Percentiles rank a stretch among this genome's conserved stretches.
These are phyloP conservation scores for Pyrenophora graminea DNA, from an alignment of 2,329 filamentous ascomycete genomes.

Conservation along the genomic window DNA sequence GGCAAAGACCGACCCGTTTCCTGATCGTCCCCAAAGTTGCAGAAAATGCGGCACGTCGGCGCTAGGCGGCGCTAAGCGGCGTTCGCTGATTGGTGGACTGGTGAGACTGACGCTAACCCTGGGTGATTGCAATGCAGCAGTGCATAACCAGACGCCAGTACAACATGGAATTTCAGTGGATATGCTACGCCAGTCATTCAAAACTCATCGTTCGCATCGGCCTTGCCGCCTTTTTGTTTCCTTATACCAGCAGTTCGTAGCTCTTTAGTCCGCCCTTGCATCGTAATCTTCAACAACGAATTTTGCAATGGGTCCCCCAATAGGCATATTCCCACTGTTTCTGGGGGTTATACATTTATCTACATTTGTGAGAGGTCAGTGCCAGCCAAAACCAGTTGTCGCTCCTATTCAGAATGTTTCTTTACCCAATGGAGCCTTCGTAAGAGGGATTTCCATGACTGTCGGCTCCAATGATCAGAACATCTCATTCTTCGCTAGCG, in stretches of 20 bases:
- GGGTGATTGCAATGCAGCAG: conserved; percentile 3
- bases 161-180: not conserved
- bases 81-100: conserved; percentile 10
- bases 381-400: conserved; percentile 12
- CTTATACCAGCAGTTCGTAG: not conserved
- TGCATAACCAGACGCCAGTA: not conserved
- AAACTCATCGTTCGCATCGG: no score
- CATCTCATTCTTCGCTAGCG: conserved; percentile 20
- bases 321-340: no score
- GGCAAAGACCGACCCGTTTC: not conserved
- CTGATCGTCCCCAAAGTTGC: not conserved
- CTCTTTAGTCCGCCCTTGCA: not conserved
- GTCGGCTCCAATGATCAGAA: conserved; percentile 21
- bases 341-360: no score
- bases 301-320: conserved; percentile 1
- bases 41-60: not conserved
- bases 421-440: conserved; percentile 15
- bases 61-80: not conserved
- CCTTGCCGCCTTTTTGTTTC: not conserved
- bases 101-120: not conserved
- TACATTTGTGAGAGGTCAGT: not conserved
- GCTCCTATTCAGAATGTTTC: conserved; percentile 17
- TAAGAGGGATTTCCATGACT: conserved; percentile 16
- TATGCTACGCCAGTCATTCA: not conserved
- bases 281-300: not conserved